phyloP scores from a whole-genome alignment of 179 eudicot species.

The Camellia oleifera region DNA sequence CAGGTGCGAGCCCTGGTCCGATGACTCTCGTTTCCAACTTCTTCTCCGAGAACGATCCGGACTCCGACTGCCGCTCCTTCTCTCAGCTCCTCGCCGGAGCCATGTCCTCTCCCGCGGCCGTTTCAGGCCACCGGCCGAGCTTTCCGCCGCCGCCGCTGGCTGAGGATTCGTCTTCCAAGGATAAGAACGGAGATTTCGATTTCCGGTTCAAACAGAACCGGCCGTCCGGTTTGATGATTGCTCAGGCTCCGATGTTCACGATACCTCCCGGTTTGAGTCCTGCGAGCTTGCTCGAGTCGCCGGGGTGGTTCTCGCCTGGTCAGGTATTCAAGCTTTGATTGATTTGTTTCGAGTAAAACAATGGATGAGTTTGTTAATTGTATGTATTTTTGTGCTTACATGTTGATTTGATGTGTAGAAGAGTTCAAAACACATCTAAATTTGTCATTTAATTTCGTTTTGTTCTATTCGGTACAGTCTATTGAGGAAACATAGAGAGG shows the following conservation, averaged over 20 bases:
- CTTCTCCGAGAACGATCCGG: constrained; percentile 72
- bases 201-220: constrained; percentile 47
- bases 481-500: no score
- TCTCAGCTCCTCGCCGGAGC: constrained; percentile 84
- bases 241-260: constrained; percentile 46
- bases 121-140: constrained; percentile 8
- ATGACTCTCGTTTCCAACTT: constrained; percentile 69
- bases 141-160: constrained; percentile 1
- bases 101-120: constrained; percentile 43
- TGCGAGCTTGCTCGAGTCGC: constrained; percentile 69
- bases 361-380: neutral
- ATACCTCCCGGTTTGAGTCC: constrained; percentile 81
- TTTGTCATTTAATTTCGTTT: no score
- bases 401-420: neutral
- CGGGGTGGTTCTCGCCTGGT: constrained; percentile 50
- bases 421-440: neutral
- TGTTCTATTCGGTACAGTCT: no score
- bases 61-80: constrained; percentile 63
- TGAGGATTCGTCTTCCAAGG: constrained; percentile 9
- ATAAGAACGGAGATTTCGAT: constrained; percentile 18
- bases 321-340: constrained; percentile 44
- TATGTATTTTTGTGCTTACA: neutral
- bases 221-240: constrained; percentile 48
- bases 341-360: neutral
- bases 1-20: constrained; percentile 75